These are phyloP conservation scores for Mycocentrospora acerina DNA, from an alignment of 2,329 filamentous ascomycete species.

Conservation along the genomic window DNA sequence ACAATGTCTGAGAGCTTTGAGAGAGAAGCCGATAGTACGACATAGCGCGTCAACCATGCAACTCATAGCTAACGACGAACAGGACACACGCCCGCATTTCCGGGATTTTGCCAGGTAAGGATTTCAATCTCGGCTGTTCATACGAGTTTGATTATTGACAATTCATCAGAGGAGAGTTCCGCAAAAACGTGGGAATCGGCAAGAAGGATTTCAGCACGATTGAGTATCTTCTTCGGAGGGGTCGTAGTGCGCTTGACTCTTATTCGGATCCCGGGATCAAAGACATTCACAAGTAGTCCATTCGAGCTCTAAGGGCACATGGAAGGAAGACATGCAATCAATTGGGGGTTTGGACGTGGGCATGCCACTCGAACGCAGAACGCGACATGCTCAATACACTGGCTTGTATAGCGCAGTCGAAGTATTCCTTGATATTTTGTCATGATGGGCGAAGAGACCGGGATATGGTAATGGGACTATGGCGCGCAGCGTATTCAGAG, in stretches of 20 bases:
- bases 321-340: no score
- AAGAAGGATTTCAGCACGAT: constrained; percentile 86
- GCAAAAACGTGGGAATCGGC: constrained; percentile 66
- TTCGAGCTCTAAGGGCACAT: no score
- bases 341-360: no score
- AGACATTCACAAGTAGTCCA: constrained; percentile 52
- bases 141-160: constrained; percentile 4
- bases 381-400: no score
- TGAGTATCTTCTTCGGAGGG: constrained; percentile 82
- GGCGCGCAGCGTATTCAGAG: no score
- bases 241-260: constrained; percentile 75
- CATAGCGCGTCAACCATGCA: not conserved
- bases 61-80: constrained; percentile 9
- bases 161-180: constrained; percentile 68
- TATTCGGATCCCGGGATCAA: constrained; percentile 80
- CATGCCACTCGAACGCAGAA: no score
- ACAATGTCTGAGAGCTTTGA: constrained; percentile 76
- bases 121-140: not conserved
- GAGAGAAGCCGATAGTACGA: constrained; percentile 74
- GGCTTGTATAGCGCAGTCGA: no score
- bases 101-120: constrained; percentile 62
- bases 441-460: no score
- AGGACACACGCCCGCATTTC: constrained; percentile 64
- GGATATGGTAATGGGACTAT: no score
- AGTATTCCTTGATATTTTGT: no score